Conservation (phyloP, 2,329 filamentous ascomycete species). For the Bipolaris oryzae region DNA sequence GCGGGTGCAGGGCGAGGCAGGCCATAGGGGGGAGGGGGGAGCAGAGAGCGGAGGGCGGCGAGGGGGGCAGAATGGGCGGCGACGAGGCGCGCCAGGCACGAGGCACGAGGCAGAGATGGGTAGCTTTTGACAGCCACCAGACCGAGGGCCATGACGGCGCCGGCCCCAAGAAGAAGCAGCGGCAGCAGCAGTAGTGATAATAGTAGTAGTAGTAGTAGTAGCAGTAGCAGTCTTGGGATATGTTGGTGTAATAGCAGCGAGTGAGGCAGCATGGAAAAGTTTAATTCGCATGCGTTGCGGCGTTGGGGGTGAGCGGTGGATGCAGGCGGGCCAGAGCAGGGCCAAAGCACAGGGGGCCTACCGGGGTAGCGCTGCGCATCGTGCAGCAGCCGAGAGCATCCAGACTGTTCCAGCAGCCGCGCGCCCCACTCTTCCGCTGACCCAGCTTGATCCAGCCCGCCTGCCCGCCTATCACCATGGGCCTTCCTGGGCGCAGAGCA, state of each 20-base stretch:
- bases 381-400: constrained; percentile 26
- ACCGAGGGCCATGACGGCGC: background rate
- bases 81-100: background rate
- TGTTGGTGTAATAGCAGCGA: too few relatives aligned
- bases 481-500: background rate
- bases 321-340: constrained; percentile 22
- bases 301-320: constrained; percentile 15
- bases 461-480: background rate
- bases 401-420: constrained; percentile 29
- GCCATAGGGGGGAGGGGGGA: background rate
- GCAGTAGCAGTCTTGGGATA: background rate
- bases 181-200: too few relatives aligned
- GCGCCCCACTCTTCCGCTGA: constrained; percentile 21
- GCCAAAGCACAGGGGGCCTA: constrained; percentile 18
- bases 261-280: constrained; percentile 2
- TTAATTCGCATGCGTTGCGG: constrained; percentile 7
- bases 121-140: constrained; percentile 11
- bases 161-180: constrained; percentile 1
- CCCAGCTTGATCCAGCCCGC: background rate
- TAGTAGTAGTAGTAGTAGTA: too few relatives aligned
- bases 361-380: constrained; percentile 26
- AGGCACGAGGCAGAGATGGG: background rate
- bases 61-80: background rate
- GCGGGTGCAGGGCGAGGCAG: background rate
- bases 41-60: too few relatives aligned